These are phyloP conservation scores for Artemisia annua DNA, from an alignment of 129 eudicot genomes.

Conservation along the genomic window DNA sequence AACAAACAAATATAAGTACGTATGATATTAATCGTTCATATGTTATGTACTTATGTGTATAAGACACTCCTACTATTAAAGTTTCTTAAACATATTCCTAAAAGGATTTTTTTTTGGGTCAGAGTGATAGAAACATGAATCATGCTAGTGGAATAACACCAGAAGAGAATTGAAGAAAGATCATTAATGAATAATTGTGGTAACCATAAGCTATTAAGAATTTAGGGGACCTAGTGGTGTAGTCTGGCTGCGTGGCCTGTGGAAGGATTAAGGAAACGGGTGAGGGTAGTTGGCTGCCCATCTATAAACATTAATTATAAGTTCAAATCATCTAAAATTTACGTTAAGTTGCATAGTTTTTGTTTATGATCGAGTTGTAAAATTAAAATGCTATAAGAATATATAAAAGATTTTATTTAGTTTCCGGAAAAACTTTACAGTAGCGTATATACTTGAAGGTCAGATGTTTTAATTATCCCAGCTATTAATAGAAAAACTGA, in stretches of 20 bases:
- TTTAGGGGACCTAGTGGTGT: neutral
- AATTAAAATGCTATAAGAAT: too few relatives aligned
- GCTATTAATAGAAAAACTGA: too few relatives aligned
- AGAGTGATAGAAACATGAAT: neutral
- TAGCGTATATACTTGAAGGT: too few relatives aligned
- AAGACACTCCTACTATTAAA: too few relatives aligned
- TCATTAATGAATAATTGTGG: neutral
- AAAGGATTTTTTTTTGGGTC: too few relatives aligned
- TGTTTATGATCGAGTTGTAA: neutral
- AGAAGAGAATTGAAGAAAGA: neutral
- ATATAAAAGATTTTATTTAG: too few relatives aligned
- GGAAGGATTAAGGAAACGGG: slow-evolving; percentile 12
- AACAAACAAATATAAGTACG: too few relatives aligned
- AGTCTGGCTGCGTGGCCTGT: neutral
- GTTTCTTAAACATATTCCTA: too few relatives aligned
- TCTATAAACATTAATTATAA: slow-evolving; percentile 23
- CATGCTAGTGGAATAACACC: neutral
- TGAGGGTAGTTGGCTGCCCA: slow-evolving; percentile 25
- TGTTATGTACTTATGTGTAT: too few relatives aligned
- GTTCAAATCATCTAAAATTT: neutral
- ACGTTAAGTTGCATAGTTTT: neutral
- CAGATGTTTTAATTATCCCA: too few relatives aligned
- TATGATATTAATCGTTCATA: too few relatives aligned
- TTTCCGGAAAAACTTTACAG: too few relatives aligned
- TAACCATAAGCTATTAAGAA: neutral